Evolutionary conservation across 441 rosid species (phyloP), one percentile per base, ranked within the genome.

Genomic region (Melastoma candidum): DNA sequence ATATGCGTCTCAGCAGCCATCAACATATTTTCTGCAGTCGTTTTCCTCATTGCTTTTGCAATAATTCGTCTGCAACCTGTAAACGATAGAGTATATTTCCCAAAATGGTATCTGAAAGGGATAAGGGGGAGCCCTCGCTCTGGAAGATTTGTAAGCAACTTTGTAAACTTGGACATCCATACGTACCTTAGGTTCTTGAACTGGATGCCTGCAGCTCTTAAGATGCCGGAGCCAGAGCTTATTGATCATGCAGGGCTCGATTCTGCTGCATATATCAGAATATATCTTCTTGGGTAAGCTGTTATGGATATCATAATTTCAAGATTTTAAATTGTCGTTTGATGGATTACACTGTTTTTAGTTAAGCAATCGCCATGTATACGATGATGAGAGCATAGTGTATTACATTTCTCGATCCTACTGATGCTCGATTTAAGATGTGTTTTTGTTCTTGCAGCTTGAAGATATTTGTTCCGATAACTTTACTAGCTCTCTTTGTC

Each of bases 201-300:
- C 67, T 86, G 95, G 95, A 83, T 83, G 89, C 95, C 89, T 10
- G 89, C 89, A 11, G 95, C 95, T 47, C 60, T 83, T 22, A 71
- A 59, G 47, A 83, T 86, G 87, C 95, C 95, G 0, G 87, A 86
- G 64, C 95, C 68, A 0, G 95, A 86, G 70, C 92, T 86, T 32
- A 76, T 86, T 58, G 76, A 83, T 4, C 95, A 86, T 59, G 92
- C 95, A 0, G 95, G 95, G 2, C 80, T 86, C 44, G 95, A 86
- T 62, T 83, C 95, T 53, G 82, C 78, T 6, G 89, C 78, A 12
- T 86, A 81, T 68, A 77, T 86, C 59, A 76, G 92, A 67, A 86
- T 86, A 70, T 81, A 86, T 70, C 78, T 81, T 65, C 69, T 65
- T 22, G 95, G 95, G 95, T 86, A 64, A 50, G 67, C 48, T 49